Evolutionary conservation across 805 yeast genomes (phyloP).

Genomic region (Saccharomycopsis sp.): DNA sequence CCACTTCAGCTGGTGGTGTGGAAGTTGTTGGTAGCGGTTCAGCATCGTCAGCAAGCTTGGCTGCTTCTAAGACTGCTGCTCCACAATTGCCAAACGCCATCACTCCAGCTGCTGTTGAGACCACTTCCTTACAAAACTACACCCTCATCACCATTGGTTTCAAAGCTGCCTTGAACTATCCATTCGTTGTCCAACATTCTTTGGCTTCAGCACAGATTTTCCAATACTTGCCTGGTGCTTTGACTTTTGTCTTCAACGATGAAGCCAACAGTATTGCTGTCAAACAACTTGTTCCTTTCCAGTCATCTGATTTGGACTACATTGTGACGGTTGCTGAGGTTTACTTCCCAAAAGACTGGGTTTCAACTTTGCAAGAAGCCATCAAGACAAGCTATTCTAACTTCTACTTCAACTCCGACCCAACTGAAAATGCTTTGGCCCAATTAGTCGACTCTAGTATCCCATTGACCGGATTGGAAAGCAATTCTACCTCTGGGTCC

Average conservation of each 20-base stretch:
- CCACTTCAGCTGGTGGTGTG: not conserved
- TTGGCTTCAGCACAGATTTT: conserved; percentile 78
- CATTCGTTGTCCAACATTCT: conserved; percentile 66
- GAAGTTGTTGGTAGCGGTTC: too few relatives aligned
- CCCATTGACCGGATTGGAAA: conserved; percentile 41
- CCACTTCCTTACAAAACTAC: conserved; percentile 39
- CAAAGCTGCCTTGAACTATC: conserved; percentile 69
- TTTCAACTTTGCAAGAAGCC: conserved; percentile 27
- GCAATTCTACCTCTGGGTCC: conserved; percentile 19
- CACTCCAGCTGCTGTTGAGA: conserved; percentile 42
- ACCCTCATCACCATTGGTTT: conserved; percentile 68
- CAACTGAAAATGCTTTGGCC: conserved; percentile 50
- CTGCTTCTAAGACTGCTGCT: conserved; percentile 21
- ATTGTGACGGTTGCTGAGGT: conserved; percentile 84
- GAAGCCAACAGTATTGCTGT: conserved; percentile 43
- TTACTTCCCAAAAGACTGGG: conserved; percentile 56
- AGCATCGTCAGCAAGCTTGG: conserved; percentile 15
- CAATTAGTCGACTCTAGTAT: conserved; percentile 62
- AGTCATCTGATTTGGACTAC: conserved; percentile 46
- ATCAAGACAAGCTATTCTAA: conserved; percentile 35
- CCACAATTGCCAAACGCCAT: conserved; percentile 64
- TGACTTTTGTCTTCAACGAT: conserved; percentile 50
- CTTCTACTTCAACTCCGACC: conserved; percentile 51
- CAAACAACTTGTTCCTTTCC: conserved; percentile 65
- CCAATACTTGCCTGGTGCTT: conserved; percentile 70